phyloP scores from a whole-genome alignment of 228 moss, liverwort and hornwort genomes.

The Sphagnum fallax region DNA sequence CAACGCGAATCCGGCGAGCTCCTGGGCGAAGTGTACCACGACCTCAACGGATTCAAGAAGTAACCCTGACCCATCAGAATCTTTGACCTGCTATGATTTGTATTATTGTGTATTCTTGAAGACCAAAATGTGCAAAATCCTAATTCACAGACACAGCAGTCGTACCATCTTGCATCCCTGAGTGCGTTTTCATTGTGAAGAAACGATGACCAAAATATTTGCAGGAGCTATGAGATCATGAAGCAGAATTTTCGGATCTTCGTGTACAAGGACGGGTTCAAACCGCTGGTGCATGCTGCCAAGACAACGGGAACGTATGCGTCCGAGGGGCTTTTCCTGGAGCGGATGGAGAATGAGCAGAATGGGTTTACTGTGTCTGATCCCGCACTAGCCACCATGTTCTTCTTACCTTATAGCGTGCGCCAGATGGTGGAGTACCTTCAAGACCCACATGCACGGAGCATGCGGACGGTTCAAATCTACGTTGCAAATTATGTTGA shows the following conservation, averaged over 20 bases:
- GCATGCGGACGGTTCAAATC: slow-evolving; percentile 45
- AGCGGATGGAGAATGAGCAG: slow-evolving; percentile 35
- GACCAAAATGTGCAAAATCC: not conserved
- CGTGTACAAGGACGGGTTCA: slow-evolving; percentile 55
- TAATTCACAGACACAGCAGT: too few relatives aligned
- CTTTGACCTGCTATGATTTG: not conserved
- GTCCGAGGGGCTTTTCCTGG: slow-evolving; percentile 52
- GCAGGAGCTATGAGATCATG: slow-evolving; percentile 45
- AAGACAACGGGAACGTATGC: slow-evolving; percentile 48
- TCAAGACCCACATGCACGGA: slow-evolving; percentile 45
- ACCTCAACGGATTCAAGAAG: slow-evolving; percentile 32
- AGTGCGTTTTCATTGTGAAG: too few relatives aligned
- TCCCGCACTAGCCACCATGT: slow-evolving; percentile 34
- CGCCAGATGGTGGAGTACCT: slow-evolving; percentile 47
- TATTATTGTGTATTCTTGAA: not conserved
- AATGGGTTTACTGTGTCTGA: slow-evolving; percentile 33
- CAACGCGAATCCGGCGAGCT: slow-evolving; percentile 5
- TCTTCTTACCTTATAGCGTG: slow-evolving; percentile 48
- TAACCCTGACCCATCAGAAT: slow-evolving; percentile 10
- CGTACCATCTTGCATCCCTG: too few relatives aligned
- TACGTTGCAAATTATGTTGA: slow-evolving; percentile 48
- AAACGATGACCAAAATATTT: not conserved
- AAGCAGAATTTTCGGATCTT: slow-evolving; percentile 36
- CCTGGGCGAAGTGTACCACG: slow-evolving; percentile 28
- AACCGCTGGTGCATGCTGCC: slow-evolving; percentile 50